Percentiles rank a stretch among this genome's conserved stretches.
These are phyloP conservation scores for Escallonia rubra DNA, from an alignment of 129 eudicot genomes.

Conservation along the genomic window DNA sequence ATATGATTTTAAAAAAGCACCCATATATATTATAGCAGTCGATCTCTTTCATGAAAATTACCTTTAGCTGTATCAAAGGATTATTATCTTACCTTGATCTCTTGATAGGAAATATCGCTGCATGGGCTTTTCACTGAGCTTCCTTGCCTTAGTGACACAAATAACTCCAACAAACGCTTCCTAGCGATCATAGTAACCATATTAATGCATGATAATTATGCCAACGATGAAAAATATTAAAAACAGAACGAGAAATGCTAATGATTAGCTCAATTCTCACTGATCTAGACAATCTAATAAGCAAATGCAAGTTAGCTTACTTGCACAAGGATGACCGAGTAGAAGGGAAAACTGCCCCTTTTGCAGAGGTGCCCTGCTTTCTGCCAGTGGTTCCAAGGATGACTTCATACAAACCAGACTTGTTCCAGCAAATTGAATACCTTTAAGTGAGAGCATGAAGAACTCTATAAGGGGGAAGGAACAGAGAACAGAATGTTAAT, in stretches of 20 bases:
- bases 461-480: neutral
- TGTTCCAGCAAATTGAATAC: conserved; percentile 57
- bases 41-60: too few species aligned
- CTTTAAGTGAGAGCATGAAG: neutral
- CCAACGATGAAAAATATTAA: neutral
- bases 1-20: too few species aligned
- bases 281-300: neutral
- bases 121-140: conserved; percentile 17
- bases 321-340: conserved; percentile 92
- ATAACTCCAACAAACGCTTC: conserved; percentile 72
- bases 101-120: neutral
- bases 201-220: neutral
- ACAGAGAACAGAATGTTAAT: neutral
- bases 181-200: conserved; percentile 23
- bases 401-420: conserved; percentile 68
- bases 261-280: neutral
- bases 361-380: conserved; percentile 88
- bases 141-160: conserved; percentile 40
- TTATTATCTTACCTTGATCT: conserved; percentile 42
- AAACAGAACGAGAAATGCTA: too few species aligned
- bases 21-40: too few species aligned
- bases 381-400: conserved; percentile 95
- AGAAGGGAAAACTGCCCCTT: conserved; percentile 74
- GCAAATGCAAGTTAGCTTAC: conserved; percentile 33
- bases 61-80: neutral